These are phyloP conservation scores for Selaginella moellendorffii DNA, from an alignment of 75 land plant genomes.

Conservation along the genomic window DNA sequence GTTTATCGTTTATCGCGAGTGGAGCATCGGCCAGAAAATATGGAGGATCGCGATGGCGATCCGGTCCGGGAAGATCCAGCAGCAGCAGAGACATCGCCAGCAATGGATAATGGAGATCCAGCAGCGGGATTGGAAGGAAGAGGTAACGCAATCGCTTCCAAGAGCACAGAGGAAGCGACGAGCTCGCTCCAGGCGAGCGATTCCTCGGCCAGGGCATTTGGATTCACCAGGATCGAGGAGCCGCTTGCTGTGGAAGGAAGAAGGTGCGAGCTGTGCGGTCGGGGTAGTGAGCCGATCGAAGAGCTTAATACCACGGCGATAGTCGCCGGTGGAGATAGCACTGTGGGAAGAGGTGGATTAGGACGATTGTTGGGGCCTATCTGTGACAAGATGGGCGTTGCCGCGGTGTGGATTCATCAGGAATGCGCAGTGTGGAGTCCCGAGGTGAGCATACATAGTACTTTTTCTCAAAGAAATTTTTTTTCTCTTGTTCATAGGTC, in stretches of 20 bases:
- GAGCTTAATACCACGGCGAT: background rate
- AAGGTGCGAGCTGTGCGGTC: background rate
- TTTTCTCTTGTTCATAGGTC: slow-evolving; percentile 46
- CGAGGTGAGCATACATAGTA: too few species aligned
- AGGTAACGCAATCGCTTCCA: too few species aligned
- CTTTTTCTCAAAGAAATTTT: too few species aligned
- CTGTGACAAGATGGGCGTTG: slow-evolving; percentile 65
- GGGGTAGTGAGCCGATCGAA: background rate
- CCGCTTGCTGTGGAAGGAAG: background rate
- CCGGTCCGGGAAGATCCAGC: too few species aligned
- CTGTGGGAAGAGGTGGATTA: slow-evolving; percentile 45
- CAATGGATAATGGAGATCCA: too few species aligned
- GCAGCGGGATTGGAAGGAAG: too few species aligned
- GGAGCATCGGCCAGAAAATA: too few species aligned
- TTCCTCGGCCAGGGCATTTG: background rate
- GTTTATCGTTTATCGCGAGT: too few species aligned
- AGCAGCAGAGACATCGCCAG: too few species aligned
- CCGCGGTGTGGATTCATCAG: slow-evolving; percentile 83
- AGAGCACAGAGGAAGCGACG: background rate
- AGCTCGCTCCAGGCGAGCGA: too few species aligned
- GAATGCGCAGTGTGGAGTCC: slow-evolving; percentile 98
- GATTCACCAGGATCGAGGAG: background rate
- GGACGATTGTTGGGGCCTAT: slow-evolving; percentile 85
- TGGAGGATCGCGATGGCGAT: too few species aligned
- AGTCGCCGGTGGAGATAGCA: background rate